Conservation (phyloP, 495 filamentous ascomycete species). For the Umbilicaria muhlenbergii region DNA sequence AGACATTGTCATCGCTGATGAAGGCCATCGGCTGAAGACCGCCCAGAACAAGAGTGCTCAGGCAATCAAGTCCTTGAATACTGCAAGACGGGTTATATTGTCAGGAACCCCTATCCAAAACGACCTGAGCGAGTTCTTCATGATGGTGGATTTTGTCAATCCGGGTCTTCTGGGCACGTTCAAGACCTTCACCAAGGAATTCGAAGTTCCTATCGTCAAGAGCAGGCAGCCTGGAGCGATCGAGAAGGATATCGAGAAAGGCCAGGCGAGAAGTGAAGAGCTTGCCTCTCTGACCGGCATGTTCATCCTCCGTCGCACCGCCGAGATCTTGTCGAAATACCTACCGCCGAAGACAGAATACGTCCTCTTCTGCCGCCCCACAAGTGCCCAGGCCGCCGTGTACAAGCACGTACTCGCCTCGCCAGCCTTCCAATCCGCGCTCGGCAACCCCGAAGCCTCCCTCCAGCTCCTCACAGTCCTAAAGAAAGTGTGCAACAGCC, state of each 20-base stretch:
- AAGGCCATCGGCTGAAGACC: conserved; percentile 70
- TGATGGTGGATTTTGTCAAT: conserved; percentile 69
- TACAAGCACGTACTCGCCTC: conserved; percentile 57
- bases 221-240: conserved; percentile 58
- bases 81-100: conserved; percentile 49
- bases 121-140: conserved; percentile 64
- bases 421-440: conserved; percentile 47
- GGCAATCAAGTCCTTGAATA: conserved; percentile 59
- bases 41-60: conserved; percentile 66
- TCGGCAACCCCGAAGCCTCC: conserved; percentile 52
- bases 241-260: conserved; percentile 52
- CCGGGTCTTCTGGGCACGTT: conserved; percentile 54
- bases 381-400: conserved; percentile 46
- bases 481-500: conserved; percentile 75
- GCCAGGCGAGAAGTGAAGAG: conserved; percentile 53
- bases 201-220: conserved; percentile 57
- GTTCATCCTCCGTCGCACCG: conserved; percentile 67
- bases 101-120: conserved; percentile 73
- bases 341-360: conserved; percentile 68
- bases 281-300: conserved; percentile 48
- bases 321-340: conserved; percentile 56
- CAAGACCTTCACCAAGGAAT: conserved; percentile 54
- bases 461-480: conserved; percentile 64
- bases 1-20: conserved; percentile 70
- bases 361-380: conserved; percentile 61